A percentile compares a stretch with the other conserved stretches of the same genome.
Conservation (phyloP, 108 stramenopile genomes). For the Cyclostephanos tholiformis region DNA sequence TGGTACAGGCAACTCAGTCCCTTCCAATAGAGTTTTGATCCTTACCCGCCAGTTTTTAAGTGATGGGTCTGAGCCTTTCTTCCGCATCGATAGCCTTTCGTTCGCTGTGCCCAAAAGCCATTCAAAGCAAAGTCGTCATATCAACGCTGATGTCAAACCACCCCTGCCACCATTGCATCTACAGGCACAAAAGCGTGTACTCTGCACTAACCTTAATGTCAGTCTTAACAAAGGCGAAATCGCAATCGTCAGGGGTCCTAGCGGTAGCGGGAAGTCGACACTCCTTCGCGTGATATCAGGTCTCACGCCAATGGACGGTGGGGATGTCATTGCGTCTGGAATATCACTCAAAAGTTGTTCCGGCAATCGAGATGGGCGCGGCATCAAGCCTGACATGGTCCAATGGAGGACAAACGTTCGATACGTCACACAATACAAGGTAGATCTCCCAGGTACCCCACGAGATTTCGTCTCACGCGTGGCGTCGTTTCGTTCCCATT, state of each 20-base stretch:
- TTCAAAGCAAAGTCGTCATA: conserved; percentile 5
- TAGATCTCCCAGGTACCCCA: conserved; percentile 49
- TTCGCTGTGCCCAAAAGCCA: conserved; percentile 44
- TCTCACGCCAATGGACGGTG: conserved; percentile 53
- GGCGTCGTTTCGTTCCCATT: conserved; percentile 17
- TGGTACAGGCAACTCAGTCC: conserved; percentile 20
- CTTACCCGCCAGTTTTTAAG: conserved; percentile 8
- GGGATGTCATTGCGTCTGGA: conserved; percentile 25
- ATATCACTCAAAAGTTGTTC: conserved; percentile 34
- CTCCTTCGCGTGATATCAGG: conserved; percentile 70
- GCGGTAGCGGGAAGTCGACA: conserved; percentile 77
- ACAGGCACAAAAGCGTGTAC: conserved; percentile 31
- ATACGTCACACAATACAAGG: conserved; percentile 77
- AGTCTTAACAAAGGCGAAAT: conserved; percentile 46
- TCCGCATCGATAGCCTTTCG: conserved; percentile 32
- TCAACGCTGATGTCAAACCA: conserved; percentile 4
- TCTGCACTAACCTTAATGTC: conserved; percentile 34
- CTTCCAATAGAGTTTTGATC: conserved; percentile 18
- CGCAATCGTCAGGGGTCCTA: conserved; percentile 36
- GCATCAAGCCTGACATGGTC: conserved; percentile 30
- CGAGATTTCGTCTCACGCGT: conserved; percentile 30
- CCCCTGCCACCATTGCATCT: conserved; percentile 8
- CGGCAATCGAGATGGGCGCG: conserved; percentile 9
- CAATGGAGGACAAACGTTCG: conserved; percentile 62
- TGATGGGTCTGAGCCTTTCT: conserved; percentile 3